Evolutionary conservation across 2,329 filamentous ascomycete species (phyloP), one percentile per base, ranked within the genome.

Genomic region (Fusarium ramigenum): DNA sequence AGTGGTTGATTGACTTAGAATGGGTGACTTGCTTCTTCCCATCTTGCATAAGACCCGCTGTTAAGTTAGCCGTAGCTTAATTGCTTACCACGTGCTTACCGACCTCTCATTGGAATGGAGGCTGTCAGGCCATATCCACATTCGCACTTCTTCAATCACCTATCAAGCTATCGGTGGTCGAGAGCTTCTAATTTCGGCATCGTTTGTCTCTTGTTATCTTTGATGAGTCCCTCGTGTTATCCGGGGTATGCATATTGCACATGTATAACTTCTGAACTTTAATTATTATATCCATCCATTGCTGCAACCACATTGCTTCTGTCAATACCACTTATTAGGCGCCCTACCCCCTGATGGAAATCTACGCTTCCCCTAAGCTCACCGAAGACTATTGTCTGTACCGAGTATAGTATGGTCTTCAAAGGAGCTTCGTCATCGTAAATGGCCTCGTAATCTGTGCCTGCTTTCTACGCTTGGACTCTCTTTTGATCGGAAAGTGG

Each of bases 161-260:
- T 46, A 46, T 52, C 32, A 36, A 40, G 49, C 19, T 52, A 52
- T 66, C 32, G 36, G 18, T 53, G 32, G n/a, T 28, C 23, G 18
- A 21, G 28, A 52, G 46, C 39, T 66, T 60, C 34, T 64, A 64
- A 64, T 64, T 40, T 47, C 63, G 63, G 60, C 43, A 21, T 47
- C n/a, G 37, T 34, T 65, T 49, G 23, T 28, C 32, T 39, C 28
- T 23, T 21, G 19, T 54, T 21, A 32, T 23, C 36, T 23, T 44
- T 39, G 54, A 61, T 21, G 34, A 59, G 32, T 34, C 52, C 30
- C 19, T 44, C 18, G 23, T n/a, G 28, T 47, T 25, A 25, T 42
- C 60, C 28, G 28, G 43, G 36, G 14, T 63, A 40, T 25, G 36
- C 59, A 64, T 53, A 63, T 25, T 23, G 36, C 19, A 36, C 28